Percentiles rank a stretch among this genome's conserved stretches.
phyloP scores from a whole-genome alignment of 805 yeast species.

The Blastobotrys parvus region DNA sequence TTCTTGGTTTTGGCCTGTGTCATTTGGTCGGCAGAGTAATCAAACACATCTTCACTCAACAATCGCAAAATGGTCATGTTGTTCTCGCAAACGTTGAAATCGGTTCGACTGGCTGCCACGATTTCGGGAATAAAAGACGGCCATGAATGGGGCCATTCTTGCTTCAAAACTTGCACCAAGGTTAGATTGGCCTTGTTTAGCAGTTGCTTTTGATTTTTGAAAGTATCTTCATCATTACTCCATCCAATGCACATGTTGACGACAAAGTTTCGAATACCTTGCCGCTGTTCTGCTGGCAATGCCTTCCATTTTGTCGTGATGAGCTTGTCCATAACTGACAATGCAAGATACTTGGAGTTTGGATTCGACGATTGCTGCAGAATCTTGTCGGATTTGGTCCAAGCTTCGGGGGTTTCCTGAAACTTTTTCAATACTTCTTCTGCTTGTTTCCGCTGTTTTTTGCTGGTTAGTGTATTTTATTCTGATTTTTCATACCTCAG shows the following conservation, averaged over 20 bases:
- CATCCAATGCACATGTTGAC: conserved; percentile 89
- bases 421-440: conserved; percentile 42
- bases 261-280: conserved; percentile 88
- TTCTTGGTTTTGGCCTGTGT: conserved; percentile 89
- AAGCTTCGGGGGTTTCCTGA: conserved; percentile 90
- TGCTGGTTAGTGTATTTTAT: not conserved
- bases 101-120: conserved; percentile 72
- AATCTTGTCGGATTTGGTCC: conserved; percentile 90
- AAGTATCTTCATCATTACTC: conserved; percentile 73
- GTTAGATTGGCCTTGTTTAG: conserved; percentile 92
- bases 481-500: conserved; percentile 30
- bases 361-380: conserved; percentile 69
- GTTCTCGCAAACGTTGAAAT: conserved; percentile 92
- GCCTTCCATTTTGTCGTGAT: conserved; percentile 92
- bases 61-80: conserved; percentile 88
- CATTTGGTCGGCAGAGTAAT: conserved; percentile 90
- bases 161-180: conserved; percentile 86
- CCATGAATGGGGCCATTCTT: conserved; percentile 99
- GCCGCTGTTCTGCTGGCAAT: conserved; percentile 77
- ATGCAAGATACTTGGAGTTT: conserved; percentile 84
- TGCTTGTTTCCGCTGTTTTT: conserved; percentile 28
- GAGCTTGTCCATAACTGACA: conserved; percentile 80
- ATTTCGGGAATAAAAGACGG: conserved; percentile 94
- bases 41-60: conserved; percentile 92
- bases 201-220: conserved; percentile 66